These are phyloP conservation scores for Cutaneotrichosporon cyanovorans DNA, from an alignment of 1,284 basidiomycete species.

Conservation along the genomic window DNA sequence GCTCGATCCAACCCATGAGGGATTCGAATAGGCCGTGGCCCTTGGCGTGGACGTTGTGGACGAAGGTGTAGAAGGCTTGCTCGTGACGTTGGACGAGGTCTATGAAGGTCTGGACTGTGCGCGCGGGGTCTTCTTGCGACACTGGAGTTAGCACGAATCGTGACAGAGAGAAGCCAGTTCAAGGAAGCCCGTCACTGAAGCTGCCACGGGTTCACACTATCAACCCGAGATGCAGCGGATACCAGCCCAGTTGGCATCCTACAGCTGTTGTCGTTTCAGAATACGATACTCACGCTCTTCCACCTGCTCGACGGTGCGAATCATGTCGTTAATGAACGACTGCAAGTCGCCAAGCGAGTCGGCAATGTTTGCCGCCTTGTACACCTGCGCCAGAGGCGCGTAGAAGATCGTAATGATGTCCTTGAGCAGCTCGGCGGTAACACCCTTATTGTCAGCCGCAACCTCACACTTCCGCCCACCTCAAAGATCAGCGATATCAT, in stretches of 20 bases:
- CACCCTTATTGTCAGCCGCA: slow-evolving; percentile 55
- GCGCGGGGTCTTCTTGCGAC: slow-evolving; percentile 71
- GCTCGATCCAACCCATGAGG: slow-evolving; percentile 95
- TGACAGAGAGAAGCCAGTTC: too few species aligned
- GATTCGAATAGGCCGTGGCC: slow-evolving; percentile 88
- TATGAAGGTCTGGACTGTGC: slow-evolving; percentile 88
- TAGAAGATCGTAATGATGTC: slow-evolving; percentile 99
- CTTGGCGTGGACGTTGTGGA: slow-evolving; percentile 97
- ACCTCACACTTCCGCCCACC: slow-evolving; percentile 48
- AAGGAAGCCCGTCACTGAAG: too few species aligned
- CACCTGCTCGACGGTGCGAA: slow-evolving; percentile 83
- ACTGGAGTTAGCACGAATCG: slow-evolving; percentile 54
- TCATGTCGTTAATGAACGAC: slow-evolving; percentile 90
- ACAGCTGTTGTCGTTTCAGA: too few species aligned
- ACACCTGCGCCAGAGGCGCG: slow-evolving; percentile 93
- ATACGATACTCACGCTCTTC: slow-evolving; percentile 86
- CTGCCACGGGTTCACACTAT: too few species aligned
- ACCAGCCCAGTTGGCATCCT: too few species aligned
- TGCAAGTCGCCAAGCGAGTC: slow-evolving; percentile 90
- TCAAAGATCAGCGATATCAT: slow-evolving; percentile 92
- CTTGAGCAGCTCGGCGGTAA: slow-evolving; percentile 88
- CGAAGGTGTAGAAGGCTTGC: slow-evolving; percentile 90
- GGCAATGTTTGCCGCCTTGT: slow-evolving; percentile 92
- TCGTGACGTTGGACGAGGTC: slow-evolving; percentile 91
- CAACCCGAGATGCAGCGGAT: too few species aligned